Evolutionary conservation across 2,329 filamentous ascomycete species (phyloP).

Genomic region (Botrytis sinoallii): DNA sequence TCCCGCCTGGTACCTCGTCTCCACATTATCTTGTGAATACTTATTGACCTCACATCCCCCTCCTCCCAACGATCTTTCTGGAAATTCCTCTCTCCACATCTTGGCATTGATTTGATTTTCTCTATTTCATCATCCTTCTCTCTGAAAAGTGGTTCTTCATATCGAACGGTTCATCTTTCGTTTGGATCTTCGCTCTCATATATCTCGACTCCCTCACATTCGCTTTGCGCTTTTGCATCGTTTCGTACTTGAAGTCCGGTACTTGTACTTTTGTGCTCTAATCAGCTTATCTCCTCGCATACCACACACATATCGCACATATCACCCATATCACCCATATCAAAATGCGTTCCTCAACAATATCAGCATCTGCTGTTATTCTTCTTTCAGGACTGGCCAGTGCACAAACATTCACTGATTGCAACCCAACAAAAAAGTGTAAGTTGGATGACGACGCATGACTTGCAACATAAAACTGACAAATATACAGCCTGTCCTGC

Average conservation of each 20-base stretch:
- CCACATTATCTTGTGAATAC: constrained; percentile 1
- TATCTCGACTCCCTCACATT: constrained; percentile 4
- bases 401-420: constrained; percentile 22
- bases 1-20: background rate
- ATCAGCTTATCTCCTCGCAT: background rate
- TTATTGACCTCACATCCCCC: constrained; percentile 4
- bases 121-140: constrained; percentile 5
- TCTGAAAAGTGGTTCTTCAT: constrained; percentile 1
- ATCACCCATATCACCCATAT: background rate
- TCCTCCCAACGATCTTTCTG: background rate
- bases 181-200: background rate
- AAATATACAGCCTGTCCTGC: constrained; percentile 39
- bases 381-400: constrained; percentile 19
- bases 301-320: background rate
- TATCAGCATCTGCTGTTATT: constrained; percentile 23
- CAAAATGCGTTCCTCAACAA: constrained; percentile 30
- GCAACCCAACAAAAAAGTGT: constrained; percentile 19
- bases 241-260: constrained; percentile 14
- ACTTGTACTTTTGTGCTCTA: background rate
- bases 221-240: background rate
- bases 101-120: constrained; percentile 6
- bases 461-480: constrained; percentile 24
- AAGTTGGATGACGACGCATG: background rate
- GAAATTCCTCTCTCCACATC: constrained; percentile 10
- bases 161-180: constrained; percentile 8